Percentiles rank a stretch among this genome's conserved stretches.
Conservation (phyloP, 352 stramenopile genomes). For the Chrysophaeum taylorii region DNA sequence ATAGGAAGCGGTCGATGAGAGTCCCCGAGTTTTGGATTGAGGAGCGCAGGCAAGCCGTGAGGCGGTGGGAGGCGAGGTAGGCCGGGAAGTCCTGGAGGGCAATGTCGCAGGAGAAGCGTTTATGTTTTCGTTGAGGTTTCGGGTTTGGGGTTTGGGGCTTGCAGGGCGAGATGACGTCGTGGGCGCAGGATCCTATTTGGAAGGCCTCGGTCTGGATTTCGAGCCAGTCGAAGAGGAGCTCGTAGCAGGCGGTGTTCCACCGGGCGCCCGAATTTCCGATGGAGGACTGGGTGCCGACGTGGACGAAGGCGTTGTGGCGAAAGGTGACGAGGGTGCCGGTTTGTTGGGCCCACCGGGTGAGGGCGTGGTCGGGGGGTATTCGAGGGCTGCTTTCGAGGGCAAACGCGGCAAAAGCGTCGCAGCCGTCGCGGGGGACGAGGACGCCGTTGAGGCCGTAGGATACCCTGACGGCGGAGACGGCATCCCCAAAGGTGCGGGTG, state of each 20-base stretch:
- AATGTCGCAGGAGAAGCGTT: slow-evolving; percentile 6
- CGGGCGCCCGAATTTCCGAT: slow-evolving; percentile 2
- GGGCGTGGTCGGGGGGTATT: neutral
- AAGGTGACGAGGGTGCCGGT: neutral
- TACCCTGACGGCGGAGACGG: neutral
- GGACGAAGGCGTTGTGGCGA: slow-evolving; percentile 14
- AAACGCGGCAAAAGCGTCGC: neutral
- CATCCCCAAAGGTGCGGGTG: neutral
- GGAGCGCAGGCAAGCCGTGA: neutral
- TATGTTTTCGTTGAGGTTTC: neutral
- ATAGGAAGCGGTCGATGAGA: no score
- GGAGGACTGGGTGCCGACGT: neutral
- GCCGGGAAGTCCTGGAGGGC: slow-evolving; percentile 1
- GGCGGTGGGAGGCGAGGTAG: neutral
- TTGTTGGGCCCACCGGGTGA: neutral
- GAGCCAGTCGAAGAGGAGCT: slow-evolving; percentile 10
- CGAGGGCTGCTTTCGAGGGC: neutral
- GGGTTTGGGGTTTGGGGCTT: neutral
- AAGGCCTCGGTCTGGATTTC: neutral
- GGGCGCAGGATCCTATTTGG: neutral
- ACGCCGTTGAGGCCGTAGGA: slow-evolving; percentile 16
- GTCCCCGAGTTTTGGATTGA: no score
- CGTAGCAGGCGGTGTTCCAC: slow-evolving; percentile 13
- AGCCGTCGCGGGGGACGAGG: neutral
- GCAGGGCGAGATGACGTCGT: slow-evolving; percentile 14